These are phyloP conservation scores for Aspergillus viridinutans DNA, from an alignment of 2,329 filamentous ascomycete genomes.

Conservation along the genomic window DNA sequence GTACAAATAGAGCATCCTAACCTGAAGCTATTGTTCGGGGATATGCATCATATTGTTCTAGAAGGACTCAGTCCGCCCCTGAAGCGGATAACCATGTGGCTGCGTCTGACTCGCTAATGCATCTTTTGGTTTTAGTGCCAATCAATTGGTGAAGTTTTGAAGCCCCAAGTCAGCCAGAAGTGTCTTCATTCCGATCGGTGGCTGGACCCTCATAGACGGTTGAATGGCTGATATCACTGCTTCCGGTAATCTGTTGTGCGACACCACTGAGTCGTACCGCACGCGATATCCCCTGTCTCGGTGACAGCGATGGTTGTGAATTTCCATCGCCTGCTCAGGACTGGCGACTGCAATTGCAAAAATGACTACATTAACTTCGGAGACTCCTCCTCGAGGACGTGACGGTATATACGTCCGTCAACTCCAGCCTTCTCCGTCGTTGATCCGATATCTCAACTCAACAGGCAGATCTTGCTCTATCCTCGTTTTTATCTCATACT, in stretches of 20 bases:
- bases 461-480: too few relatives aligned
- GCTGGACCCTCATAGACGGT: neutral
- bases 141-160: neutral
- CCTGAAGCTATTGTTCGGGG: neutral
- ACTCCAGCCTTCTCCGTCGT: neutral
- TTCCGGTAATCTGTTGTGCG: constrained; percentile 3
- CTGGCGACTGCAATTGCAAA: neutral
- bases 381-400: neutral
- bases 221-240: neutral
- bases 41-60: neutral
- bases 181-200: neutral
- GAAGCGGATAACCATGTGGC: neutral
- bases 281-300: constrained; percentile 8
- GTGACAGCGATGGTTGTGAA: neutral
- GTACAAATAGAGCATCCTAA: neutral
- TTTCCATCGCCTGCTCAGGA: neutral
- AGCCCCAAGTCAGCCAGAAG: neutral
- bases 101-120: neutral
- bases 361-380: neutral
- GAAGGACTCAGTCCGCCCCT: neutral
- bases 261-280: constrained; percentile 3
- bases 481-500: neutral
- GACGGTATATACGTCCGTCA: neutral
- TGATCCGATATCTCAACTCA: too few relatives aligned
- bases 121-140: neutral